Conservation (phyloP, 2,329 filamentous ascomycete genomes). For the Tolypocladium sp. region DNA sequence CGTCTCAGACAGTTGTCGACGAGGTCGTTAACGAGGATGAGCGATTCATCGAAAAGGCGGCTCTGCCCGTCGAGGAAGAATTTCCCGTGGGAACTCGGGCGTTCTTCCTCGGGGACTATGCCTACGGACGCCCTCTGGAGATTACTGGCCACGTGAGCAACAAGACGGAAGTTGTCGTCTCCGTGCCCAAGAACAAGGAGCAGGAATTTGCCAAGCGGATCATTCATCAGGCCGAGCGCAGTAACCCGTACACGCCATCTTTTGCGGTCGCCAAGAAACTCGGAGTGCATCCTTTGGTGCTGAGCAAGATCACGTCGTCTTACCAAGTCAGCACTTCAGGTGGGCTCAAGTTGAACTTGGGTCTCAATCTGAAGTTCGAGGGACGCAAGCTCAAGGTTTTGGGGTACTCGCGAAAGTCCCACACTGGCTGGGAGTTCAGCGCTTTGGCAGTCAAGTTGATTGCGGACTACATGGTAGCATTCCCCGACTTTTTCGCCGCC, state of each 20-base stretch:
- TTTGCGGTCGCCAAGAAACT: constrained; percentile 81
- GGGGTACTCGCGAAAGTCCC: constrained; percentile 82
- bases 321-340: constrained; percentile 75
- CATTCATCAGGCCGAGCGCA: constrained; percentile 58
- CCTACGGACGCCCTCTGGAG: constrained; percentile 84
- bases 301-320: constrained; percentile 94
- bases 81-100: constrained; percentile 75
- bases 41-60: constrained; percentile 82
- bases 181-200: constrained; percentile 62
- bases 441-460: constrained; percentile 72
- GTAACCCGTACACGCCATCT: constrained; percentile 73
- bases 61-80: constrained; percentile 84
- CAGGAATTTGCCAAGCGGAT: constrained; percentile 72
- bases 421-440: constrained; percentile 93
- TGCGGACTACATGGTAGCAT: constrained; percentile 81
- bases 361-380: constrained; percentile 95
- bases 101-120: constrained; percentile 91
- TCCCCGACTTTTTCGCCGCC: constrained; percentile 89
- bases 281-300: constrained; percentile 71
- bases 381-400: constrained; percentile 91
- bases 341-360: constrained; percentile 78
- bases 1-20: constrained; percentile 85
- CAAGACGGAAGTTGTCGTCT: constrained; percentile 73
- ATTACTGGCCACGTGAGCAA: constrained; percentile 65
- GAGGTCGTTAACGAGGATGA: constrained; percentile 84